These are phyloP conservation scores for Ophiocordyceps camponoti-leonardi DNA, from an alignment of 2,329 filamentous ascomycete species.

Conservation along the genomic window DNA sequence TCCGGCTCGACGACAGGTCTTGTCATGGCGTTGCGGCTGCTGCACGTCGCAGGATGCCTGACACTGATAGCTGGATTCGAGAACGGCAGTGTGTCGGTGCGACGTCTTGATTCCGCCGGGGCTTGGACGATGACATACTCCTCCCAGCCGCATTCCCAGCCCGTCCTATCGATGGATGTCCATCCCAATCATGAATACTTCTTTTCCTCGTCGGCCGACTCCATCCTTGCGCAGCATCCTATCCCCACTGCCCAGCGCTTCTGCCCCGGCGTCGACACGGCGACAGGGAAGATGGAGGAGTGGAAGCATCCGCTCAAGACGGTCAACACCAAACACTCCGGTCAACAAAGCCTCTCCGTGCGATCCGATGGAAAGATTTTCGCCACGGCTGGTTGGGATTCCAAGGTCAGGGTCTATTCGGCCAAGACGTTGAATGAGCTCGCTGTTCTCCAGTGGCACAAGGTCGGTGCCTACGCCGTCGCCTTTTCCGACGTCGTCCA, in stretches of 20 bases:
- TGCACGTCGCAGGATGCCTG: conserved; percentile 31
- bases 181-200: conserved; percentile 37
- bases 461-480: conserved; percentile 68
- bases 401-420: conserved; percentile 64
- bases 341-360: conserved; percentile 66
- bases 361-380: conserved; percentile 71
- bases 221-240: conserved; percentile 59
- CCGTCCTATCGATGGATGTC: conserved; percentile 58
- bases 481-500: conserved; percentile 42
- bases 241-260: conserved; percentile 24
- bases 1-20: conserved; percentile 47
- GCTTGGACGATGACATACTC: conserved; percentile 41
- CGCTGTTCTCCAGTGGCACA: conserved; percentile 89
- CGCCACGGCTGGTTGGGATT: conserved; percentile 87
- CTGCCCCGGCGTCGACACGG: conserved; percentile 4
- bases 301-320: conserved; percentile 37
- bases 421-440: conserved; percentile 67
- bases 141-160: conserved; percentile 56
- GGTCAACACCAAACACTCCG: conserved; percentile 69
- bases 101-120: conserved; percentile 27
- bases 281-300: conserved; percentile 8
- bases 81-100: conserved; percentile 58
- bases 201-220: conserved; percentile 70
- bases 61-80: conserved; percentile 68
- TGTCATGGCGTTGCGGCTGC: conserved; percentile 67